Conservation (phyloP, 805 yeast genomes). For the Kuraishia piskuri region DNA sequence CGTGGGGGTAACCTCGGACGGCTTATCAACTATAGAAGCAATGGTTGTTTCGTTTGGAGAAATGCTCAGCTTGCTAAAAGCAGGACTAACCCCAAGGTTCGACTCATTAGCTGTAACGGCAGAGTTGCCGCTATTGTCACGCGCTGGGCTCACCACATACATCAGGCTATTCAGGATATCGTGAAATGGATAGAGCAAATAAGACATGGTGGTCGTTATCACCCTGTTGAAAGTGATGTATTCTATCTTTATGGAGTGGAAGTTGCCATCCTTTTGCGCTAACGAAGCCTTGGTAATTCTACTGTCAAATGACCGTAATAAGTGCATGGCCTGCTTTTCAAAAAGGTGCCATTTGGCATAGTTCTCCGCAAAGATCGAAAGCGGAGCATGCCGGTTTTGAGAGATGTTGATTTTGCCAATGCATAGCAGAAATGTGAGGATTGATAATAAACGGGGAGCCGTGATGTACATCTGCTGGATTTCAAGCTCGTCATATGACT, state of each 20-base stretch:
- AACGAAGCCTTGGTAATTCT: constrained; percentile 19
- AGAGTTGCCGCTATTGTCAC: constrained; percentile 5
- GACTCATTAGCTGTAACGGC: not conserved
- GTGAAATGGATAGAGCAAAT: constrained; percentile 34
- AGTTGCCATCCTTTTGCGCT: not conserved
- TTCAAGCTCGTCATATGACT: constrained; percentile 35
- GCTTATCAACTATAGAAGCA: not conserved
- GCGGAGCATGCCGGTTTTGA: constrained; percentile 9
- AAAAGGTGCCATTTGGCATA: constrained; percentile 32
- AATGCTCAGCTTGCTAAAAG: not conserved
- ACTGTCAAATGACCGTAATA: constrained; percentile 42
- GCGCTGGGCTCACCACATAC: constrained; percentile 14
- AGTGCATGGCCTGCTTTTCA: constrained; percentile 31
- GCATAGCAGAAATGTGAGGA: constrained; percentile 42
- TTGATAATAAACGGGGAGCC: constrained; percentile 29
- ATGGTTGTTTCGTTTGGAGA: not conserved
- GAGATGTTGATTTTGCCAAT: constrained; percentile 25
- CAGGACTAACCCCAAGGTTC: not conserved
- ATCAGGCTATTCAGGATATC: constrained; percentile 33
- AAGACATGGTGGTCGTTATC: constrained; percentile 28
- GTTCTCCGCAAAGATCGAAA: constrained; percentile 12
- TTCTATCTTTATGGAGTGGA: constrained; percentile 9
- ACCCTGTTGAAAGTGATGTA: constrained; percentile 25
- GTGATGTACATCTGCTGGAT: constrained; percentile 26
- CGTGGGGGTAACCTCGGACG: not conserved